Conservation (phyloP, 768 basidiomycete genomes). For the Leucocoprinus sp. region DNA sequence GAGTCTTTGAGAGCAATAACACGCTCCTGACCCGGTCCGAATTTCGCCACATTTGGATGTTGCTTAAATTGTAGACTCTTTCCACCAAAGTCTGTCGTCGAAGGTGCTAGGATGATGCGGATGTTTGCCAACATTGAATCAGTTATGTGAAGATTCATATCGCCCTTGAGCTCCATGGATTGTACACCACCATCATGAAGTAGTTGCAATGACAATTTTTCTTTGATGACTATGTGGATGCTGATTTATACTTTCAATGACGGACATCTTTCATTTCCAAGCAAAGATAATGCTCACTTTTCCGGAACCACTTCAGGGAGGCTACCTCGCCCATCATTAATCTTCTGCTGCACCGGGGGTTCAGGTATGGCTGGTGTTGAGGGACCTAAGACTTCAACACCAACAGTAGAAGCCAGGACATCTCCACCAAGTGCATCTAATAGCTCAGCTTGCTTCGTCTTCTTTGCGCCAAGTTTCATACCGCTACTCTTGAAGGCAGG, state of each 20-base stretch:
- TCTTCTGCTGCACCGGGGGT: slow-evolving; percentile 38
- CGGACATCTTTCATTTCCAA: background rate
- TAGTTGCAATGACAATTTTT: slow-evolving; percentile 72
- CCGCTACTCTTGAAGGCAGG: slow-evolving; percentile 90
- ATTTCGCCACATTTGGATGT: slow-evolving; percentile 91
- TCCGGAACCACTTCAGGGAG: slow-evolving; percentile 70
- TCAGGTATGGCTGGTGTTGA: slow-evolving; percentile 36
- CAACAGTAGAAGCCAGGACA: slow-evolving; percentile 42
- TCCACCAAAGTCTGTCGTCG: slow-evolving; percentile 50
- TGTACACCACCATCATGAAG: slow-evolving; percentile 88
- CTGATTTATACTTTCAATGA: slow-evolving; percentile 30
- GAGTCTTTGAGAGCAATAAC: slow-evolving; percentile 80
- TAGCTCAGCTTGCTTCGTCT: slow-evolving; percentile 81
- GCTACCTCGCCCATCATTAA: slow-evolving; percentile 42
- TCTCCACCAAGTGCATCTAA: slow-evolving; percentile 84
- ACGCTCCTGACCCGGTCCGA: slow-evolving; percentile 52
- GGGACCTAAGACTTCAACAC: slow-evolving; percentile 37
- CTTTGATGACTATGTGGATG: slow-evolving; percentile 81
- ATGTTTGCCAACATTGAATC: slow-evolving; percentile 69
- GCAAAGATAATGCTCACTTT: slow-evolving; percentile 39
- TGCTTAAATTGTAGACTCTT: slow-evolving; percentile 88
- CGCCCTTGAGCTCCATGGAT: slow-evolving; percentile 87
- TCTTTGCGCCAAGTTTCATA: slow-evolving; percentile 95
- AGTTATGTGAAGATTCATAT: slow-evolving; percentile 85
- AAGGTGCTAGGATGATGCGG: slow-evolving; percentile 53